phyloP scores from a whole-genome alignment of 805 yeast species.

The Candida lessepsii region DNA sequence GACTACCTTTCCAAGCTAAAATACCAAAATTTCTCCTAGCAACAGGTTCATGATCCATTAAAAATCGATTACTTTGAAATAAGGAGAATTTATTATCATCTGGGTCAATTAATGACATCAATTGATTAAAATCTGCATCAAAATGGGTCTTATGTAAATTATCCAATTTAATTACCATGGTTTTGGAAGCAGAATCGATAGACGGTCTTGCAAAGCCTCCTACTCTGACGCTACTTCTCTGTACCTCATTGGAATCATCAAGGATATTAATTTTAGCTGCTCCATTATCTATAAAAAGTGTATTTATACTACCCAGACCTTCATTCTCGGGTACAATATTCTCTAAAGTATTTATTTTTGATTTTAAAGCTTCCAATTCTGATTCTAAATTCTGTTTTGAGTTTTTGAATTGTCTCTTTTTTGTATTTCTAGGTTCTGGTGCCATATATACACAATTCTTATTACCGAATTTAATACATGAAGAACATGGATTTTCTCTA shows the following conservation, averaged over 20 bases:
- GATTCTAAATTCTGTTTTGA: slow-evolving; percentile 10
- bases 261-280: not conserved
- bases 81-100: slow-evolving; percentile 6
- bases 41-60: slow-evolving; percentile 10
- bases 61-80: not conserved
- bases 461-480: slow-evolving; percentile 24
- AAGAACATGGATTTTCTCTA: slow-evolving; percentile 35
- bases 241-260: not conserved
- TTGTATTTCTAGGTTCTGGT: slow-evolving; percentile 8
- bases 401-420: slow-evolving; percentile 6
- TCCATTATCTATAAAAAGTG: slow-evolving; percentile 2
- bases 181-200: not conserved
- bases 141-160: slow-evolving; percentile 6
- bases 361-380: slow-evolving; percentile 14
- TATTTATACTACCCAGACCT: not conserved
- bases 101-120: slow-evolving; percentile 3
- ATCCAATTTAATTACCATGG: slow-evolving; percentile 3
- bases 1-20: slow-evolving; percentile 11
- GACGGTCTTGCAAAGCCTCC: not conserved
- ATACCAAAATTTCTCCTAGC: slow-evolving; percentile 9
- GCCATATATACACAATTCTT: slow-evolving; percentile 14
- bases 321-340: slow-evolving; percentile 2
- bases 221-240: not conserved
- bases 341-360: slow-evolving; percentile 10
- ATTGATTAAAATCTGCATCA: slow-evolving; percentile 8